Evolutionary conservation across 1,284 basidiomycete species (phyloP).

Genomic region (Microbotryomycetes sp.): DNA sequence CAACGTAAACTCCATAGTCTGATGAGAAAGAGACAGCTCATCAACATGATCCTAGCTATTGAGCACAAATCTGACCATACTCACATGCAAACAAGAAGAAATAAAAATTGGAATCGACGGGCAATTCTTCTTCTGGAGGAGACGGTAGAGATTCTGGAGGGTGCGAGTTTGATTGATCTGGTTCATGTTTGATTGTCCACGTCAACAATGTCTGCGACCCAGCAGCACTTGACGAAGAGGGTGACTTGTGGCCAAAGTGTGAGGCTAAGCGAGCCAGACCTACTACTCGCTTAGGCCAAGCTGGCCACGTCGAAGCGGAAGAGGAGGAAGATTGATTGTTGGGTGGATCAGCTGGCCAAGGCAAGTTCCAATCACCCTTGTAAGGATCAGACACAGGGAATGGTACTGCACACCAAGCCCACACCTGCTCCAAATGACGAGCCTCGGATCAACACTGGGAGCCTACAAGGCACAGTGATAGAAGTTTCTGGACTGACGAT

Average conservation of each 20-base stretch:
- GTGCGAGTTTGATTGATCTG: too few relatives aligned
- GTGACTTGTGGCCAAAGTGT: too few relatives aligned
- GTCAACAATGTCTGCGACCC: too few relatives aligned
- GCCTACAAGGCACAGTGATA: neutral
- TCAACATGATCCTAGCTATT: neutral
- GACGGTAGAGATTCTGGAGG: too few relatives aligned
- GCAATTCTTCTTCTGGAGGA: conserved; percentile 33
- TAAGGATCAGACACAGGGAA: conserved; percentile 50
- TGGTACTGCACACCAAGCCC: conserved; percentile 52
- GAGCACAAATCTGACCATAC: neutral
- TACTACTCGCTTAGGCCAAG: too few relatives aligned
- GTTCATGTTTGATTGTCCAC: too few relatives aligned
- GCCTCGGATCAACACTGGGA: too few relatives aligned
- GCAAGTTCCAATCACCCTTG: conserved; percentile 37
- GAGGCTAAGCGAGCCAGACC: too few relatives aligned
- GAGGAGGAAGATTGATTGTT: too few relatives aligned
- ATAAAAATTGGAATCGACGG: conserved; percentile 48
- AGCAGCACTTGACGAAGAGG: too few relatives aligned
- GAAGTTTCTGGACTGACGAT: conserved; percentile 40
- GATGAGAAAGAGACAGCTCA: neutral
- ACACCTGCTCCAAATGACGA: conserved; percentile 38
- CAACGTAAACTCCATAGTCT: conserved; percentile 45
- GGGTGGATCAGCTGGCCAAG: conserved; percentile 26
- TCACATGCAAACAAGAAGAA: conserved; percentile 48
- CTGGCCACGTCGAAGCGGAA: too few relatives aligned